Base-by-base conservation (phyloP, 2,329 filamentous ascomycete species). In the Alternaria panax region DNA sequence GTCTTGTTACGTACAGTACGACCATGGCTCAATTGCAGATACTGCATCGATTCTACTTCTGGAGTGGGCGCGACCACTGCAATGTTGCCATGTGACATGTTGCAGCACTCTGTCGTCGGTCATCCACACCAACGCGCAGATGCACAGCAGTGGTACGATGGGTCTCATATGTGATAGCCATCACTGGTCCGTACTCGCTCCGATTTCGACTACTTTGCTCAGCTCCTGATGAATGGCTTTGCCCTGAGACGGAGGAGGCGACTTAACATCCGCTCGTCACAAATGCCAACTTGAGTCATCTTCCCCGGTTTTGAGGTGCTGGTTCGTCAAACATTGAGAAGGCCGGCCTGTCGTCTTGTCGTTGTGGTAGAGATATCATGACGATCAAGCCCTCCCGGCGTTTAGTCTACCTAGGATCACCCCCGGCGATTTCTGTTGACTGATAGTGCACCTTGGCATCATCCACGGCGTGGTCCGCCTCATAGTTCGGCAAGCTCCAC, bases 341-440 rank as follows among this genome's bases (percentile, higher is more conserved):
- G n/a, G 25, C 30, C 8, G 30, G 30, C 14, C 30, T 16, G 38
- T 30, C 54, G 24, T 28, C 22, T 40, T 16, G n/a, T 59, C 51
- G 47, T 27, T 38, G 6, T 22, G 27, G 40, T 32, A 38, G 28
- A 28, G 36, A 34, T 43, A 32, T 14, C 28, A 43, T 28, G 9
- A 50, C 18, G 43, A 51, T 51, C 30, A 27, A 51, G 51, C 51
- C 30, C 32, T 59, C 36, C 43, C n/a, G 51, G 45, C 41, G 6
- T 34, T 43, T 41, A 41, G n/a, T 51, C 36, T 32, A 30, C 41
- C 57, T 46, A 38, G 57, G 46, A 52, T 51, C 12, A 18, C 46
- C 46, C 38, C 46, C 40, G 34, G 32, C 53, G 28, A 42, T 27
- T 57, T 51, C 47, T 60, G 52, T 60, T 57, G 57, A 60, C n/a